These are phyloP conservation scores for Nematocida homosporus DNA, from an alignment of 371 early-diverging fungal species.

Conservation along the genomic window DNA sequence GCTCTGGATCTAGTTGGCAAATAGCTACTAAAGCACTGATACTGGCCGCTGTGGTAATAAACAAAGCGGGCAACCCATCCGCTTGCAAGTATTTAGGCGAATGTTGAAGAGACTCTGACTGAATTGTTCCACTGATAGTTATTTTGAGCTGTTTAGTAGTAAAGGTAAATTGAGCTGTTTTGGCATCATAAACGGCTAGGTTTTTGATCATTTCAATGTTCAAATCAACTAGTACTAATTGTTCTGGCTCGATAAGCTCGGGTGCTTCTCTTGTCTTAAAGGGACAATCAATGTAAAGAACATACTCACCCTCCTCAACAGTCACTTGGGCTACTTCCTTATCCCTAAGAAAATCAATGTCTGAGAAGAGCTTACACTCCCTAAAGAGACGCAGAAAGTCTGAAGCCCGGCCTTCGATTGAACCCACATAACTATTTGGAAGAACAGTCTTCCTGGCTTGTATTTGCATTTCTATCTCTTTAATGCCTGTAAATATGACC, in stretches of 20 bases:
- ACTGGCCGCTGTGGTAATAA: conserved; percentile 28
- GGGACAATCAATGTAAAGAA: conserved; percentile 17
- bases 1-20: conserved; percentile 19
- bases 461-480: conserved; percentile 22
- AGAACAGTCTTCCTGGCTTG: conserved; percentile 10
- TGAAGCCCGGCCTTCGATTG: conserved; percentile 10
- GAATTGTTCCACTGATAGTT: conserved; percentile 21
- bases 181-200: background rate
- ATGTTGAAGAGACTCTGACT: conserved; percentile 18
- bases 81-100: conserved; percentile 17
- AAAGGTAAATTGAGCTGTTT: conserved; percentile 15
- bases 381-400: conserved; percentile 24
- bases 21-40: conserved; percentile 5
- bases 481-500: conserved; percentile 9
- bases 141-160: background rate
- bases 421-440: background rate
- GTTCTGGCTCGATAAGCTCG: background rate
- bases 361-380: conserved; percentile 33
- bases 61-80: background rate
- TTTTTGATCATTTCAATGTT: background rate
- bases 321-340: background rate
- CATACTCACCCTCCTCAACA: conserved; percentile 23
- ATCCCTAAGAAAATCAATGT: conserved; percentile 11
- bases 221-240: conserved; percentile 15
- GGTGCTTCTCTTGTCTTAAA: background rate